phyloP scores from a whole-genome alignment of 129 eudicot genomes.

The Centrapalus pauciflorus region DNA sequence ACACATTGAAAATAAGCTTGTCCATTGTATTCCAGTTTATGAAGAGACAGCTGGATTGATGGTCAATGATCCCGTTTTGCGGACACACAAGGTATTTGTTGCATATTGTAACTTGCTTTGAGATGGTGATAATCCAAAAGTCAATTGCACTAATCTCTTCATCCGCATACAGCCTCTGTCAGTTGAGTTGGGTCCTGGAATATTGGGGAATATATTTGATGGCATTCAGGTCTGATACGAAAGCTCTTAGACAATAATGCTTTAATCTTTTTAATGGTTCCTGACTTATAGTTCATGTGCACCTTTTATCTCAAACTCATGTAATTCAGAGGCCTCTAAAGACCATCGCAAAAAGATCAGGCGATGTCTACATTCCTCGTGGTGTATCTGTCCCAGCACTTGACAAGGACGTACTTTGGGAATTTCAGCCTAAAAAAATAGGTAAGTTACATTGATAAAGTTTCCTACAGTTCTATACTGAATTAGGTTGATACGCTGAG shows the following conservation, averaged over 20 bases:
- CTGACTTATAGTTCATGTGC: not conserved
- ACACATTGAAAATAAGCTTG: not conserved
- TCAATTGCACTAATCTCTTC: not conserved
- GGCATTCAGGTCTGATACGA: slow-evolving; percentile 59
- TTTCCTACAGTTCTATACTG: not conserved
- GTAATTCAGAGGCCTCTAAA: slow-evolving; percentile 81
- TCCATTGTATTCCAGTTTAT: slow-evolving; percentile 40
- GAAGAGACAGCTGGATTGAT: slow-evolving; percentile 79
- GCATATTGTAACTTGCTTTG: too few relatives aligned
- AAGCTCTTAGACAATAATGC: not conserved
- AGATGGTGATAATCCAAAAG: too few relatives aligned
- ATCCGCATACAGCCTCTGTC: slow-evolving; percentile 56
- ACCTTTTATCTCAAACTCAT: not conserved
- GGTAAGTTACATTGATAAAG: slow-evolving; percentile 29
- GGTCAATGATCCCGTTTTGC: slow-evolving; percentile 79
- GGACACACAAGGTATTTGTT: slow-evolving; percentile 65
- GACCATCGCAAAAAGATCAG: slow-evolving; percentile 75
- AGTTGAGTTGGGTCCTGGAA: slow-evolving; percentile 81
- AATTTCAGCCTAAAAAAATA: slow-evolving; percentile 76
- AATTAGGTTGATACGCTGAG: too few relatives aligned
- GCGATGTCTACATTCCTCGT: slow-evolving; percentile 93
- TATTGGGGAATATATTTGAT: slow-evolving; percentile 79
- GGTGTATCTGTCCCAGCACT: slow-evolving; percentile 95
- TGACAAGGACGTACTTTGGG: slow-evolving; percentile 92
- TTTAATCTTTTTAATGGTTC: not conserved